These are phyloP conservation scores for Plasmodium blacklocki DNA, from an alignment of 169 alveolate genomes.

Conservation along the genomic window DNA sequence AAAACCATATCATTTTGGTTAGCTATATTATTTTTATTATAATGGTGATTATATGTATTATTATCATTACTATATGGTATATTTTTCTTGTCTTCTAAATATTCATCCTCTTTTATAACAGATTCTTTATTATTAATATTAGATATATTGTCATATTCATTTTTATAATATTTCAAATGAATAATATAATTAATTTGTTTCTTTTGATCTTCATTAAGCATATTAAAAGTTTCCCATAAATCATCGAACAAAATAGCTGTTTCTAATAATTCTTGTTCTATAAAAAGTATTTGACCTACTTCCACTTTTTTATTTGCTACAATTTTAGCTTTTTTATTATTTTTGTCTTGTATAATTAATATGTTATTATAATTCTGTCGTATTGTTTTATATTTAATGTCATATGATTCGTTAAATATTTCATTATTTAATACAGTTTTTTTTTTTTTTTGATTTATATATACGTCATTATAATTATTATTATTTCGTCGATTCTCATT, in stretches of 20 bases:
- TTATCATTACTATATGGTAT: background rate
- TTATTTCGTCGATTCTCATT: too few relatives aligned
- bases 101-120: constrained; percentile 24
- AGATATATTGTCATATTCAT: background rate
- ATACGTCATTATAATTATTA: too few relatives aligned
- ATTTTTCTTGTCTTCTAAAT: constrained; percentile 15
- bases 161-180: too few relatives aligned
- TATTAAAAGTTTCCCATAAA: constrained; percentile 46
- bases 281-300: constrained; percentile 52
- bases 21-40: background rate
- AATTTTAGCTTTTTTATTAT: constrained; percentile 32
- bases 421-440: background rate
- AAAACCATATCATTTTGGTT: background rate
- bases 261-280: constrained; percentile 50
- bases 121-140: constrained; percentile 39
- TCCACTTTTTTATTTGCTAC: constrained; percentile 59
- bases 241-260: constrained; percentile 69
- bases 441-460: background rate
- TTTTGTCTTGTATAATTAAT: constrained; percentile 48
- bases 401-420: constrained; percentile 16
- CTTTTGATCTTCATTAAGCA: constrained; percentile 17
- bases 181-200: constrained; percentile 12
- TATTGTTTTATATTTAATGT: constrained; percentile 11
- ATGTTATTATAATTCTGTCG: constrained; percentile 37
- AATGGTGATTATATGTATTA: background rate